These are phyloP conservation scores for Theobroma cacao DNA, from an alignment of 345 rosid genomes.

Conservation along the genomic window DNA sequence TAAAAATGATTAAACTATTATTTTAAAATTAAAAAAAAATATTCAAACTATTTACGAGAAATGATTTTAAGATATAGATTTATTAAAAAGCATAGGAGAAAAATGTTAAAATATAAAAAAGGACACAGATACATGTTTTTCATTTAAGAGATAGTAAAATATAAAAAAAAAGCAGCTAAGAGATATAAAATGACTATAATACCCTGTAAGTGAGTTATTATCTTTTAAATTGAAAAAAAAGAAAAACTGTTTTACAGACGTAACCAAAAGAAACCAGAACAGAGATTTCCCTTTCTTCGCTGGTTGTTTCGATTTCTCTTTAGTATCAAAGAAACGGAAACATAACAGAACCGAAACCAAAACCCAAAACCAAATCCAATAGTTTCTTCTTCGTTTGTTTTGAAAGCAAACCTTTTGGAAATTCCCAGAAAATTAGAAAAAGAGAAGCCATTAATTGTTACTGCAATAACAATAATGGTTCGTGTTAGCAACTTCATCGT, in stretches of 20 bases:
- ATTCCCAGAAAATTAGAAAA: not conserved
- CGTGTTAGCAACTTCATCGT: constrained; percentile 8
- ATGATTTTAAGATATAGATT: too few species aligned
- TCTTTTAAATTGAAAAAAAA: too few species aligned
- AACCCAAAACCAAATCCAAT: not conserved
- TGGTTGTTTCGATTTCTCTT: not conserved
- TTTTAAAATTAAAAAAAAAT: too few species aligned
- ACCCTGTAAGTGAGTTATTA: too few species aligned
- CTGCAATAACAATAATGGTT: not conserved
- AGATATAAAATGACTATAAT: too few species aligned
- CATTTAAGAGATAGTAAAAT: too few species aligned
- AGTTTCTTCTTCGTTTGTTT: not conserved
- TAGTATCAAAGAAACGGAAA: not conserved
- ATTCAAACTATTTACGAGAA: too few species aligned
- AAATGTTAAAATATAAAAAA: too few species aligned
- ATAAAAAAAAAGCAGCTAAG: too few species aligned
- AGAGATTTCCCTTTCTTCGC: not conserved
- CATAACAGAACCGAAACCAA: not conserved
- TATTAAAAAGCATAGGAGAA: too few species aligned
- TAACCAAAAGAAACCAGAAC: not conserved
- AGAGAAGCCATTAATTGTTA: not conserved
- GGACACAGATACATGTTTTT: too few species aligned
- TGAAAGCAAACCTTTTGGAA: not conserved
- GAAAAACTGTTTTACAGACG: not conserved
- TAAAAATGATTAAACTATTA: too few species aligned